Conservation (phyloP, 306 rosid species). For the Dicorynia guianensis region DNA sequence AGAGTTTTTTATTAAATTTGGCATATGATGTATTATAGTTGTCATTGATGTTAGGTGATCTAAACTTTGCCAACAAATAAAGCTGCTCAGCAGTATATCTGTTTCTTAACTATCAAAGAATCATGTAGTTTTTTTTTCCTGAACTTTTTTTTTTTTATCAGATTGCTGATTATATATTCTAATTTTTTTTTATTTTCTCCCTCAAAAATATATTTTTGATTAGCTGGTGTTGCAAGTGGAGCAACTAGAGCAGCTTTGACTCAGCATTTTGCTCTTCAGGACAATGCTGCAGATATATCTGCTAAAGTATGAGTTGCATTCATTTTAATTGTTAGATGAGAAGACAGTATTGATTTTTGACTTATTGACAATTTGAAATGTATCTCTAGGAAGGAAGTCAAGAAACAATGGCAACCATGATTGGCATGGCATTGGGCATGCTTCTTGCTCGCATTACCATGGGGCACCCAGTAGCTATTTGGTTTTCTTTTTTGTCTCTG, state of each 20-base stretch:
- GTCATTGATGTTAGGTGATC: constrained; percentile 6
- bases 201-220: constrained; percentile 42
- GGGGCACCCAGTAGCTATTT: constrained; percentile 77
- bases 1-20: background rate
- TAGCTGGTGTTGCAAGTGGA: constrained; percentile 99
- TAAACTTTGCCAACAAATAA: constrained; percentile 2
- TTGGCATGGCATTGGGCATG: constrained; percentile 93
- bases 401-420: constrained; percentile 82
- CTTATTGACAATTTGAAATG: constrained; percentile 20
- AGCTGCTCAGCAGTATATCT: constrained; percentile 17
- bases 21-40: background rate
- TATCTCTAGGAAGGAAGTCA: constrained; percentile 70
- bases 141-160: background rate
- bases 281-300: constrained; percentile 59
- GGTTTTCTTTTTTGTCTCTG: constrained; percentile 80
- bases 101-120: constrained; percentile 31
- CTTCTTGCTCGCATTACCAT: constrained; percentile 79
- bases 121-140: background rate
- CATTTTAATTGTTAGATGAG: constrained; percentile 15
- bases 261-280: constrained; percentile 90
- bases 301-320: constrained; percentile 48
- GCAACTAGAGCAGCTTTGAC: constrained; percentile 99
- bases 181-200: constrained; percentile 13
- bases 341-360: background rate
- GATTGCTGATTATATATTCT: constrained; percentile 10